Conservation (phyloP, 192 early-diverging fungal species). For the Backusella australiensis region DNA sequence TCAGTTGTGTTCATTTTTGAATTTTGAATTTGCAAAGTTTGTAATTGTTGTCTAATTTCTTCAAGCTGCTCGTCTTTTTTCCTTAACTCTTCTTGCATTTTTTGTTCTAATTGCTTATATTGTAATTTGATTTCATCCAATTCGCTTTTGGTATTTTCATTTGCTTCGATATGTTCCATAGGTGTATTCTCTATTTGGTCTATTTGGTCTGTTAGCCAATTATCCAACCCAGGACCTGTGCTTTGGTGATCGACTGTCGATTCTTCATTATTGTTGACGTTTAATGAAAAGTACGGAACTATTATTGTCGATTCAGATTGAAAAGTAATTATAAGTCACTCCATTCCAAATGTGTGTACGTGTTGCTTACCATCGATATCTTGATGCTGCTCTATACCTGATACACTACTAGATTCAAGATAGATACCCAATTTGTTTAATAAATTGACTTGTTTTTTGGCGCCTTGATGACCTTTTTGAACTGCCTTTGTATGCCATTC, state of each 20-base stretch:
- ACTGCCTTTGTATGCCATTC: not conserved
- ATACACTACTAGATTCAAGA: not conserved
- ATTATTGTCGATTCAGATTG: not conserved
- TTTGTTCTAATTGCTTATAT: not conserved
- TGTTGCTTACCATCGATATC: not conserved
- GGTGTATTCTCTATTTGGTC: not conserved
- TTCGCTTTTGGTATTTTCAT: not conserved
- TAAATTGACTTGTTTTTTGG: not conserved
- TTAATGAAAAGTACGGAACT: not conserved
- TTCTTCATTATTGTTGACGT: not conserved
- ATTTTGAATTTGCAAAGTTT: slow-evolving; percentile 1
- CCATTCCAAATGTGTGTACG: not conserved
- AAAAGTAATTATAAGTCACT: not conserved
- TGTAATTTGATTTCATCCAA: not conserved
- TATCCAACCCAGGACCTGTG: not conserved
- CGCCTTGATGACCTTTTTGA: not conserved
- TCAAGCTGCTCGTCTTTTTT: slow-evolving; percentile 6
- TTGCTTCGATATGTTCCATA: not conserved
- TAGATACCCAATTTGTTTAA: slow-evolving; percentile 4
- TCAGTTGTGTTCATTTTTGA: not conserved
- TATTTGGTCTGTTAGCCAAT: not conserved
- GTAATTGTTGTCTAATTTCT: slow-evolving; percentile 8
- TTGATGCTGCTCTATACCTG: not conserved
- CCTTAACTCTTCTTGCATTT: not conserved
- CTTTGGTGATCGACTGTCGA: not conserved